Evolutionary conservation across 164 flowering plant genomes (phyloP).

Genomic region (Stephania cephalantha): DNA sequence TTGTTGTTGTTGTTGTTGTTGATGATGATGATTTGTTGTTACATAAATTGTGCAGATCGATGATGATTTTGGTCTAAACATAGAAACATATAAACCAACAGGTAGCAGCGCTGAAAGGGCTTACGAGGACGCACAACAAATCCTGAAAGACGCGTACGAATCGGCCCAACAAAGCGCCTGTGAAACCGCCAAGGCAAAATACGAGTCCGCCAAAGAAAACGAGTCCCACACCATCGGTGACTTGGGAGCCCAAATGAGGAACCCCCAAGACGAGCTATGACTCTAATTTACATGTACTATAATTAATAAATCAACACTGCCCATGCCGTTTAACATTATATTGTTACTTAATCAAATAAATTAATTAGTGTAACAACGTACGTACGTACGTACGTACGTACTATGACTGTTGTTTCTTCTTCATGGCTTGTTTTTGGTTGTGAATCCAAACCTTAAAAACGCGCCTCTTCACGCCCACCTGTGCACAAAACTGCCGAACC

Average conservation of each 20-base stretch:
- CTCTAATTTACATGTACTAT: neutral
- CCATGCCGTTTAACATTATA: too few relatives aligned
- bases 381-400: too few relatives aligned
- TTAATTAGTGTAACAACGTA: too few relatives aligned
- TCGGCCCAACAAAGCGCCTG: neutral
- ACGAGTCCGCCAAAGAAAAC: conserved; percentile 27
- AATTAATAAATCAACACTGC: too few relatives aligned
- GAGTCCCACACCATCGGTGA: conserved; percentile 37
- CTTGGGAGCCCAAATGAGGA: conserved; percentile 29
- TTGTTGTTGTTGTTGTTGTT: too few relatives aligned
- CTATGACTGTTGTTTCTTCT: conserved; percentile 9
- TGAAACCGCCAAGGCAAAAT: conserved; percentile 14
- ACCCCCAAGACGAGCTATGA: conserved; percentile 20
- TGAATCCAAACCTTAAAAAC: conserved; percentile 56
- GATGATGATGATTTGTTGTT: too few relatives aligned
- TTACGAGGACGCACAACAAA: conserved; percentile 7
- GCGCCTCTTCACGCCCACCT: conserved; percentile 33
- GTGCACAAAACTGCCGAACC: conserved; percentile 39
- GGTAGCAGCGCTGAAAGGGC: neutral
- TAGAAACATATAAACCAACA: too few relatives aligned
- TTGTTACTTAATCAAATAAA: too few relatives aligned
- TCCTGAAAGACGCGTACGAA: neutral
- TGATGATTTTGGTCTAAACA: too few relatives aligned
- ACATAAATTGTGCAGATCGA: too few relatives aligned
- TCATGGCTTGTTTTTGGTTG: conserved; percentile 34